Evolutionary conservation across 192 early-diverging fungal species (phyloP), one percentile per base, ranked within the genome.

Genomic region (Pecoramyces ruminantium): DNA sequence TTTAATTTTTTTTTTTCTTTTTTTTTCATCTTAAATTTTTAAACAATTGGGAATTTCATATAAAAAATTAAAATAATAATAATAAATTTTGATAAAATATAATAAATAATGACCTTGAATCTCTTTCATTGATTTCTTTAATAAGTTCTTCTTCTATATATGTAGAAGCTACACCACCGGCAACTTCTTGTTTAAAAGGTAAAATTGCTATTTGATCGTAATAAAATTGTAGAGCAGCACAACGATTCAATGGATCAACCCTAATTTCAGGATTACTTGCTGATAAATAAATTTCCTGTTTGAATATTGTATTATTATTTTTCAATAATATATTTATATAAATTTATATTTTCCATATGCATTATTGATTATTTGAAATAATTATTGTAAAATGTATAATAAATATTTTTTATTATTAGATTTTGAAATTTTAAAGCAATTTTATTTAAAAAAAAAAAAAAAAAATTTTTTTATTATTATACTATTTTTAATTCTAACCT

Each of bases 191-290:
- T 51, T 89, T 86, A 80, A 98, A 93, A 15, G 97, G 97, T 29
- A 99, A 84, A 18, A 99, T 90, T 1, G 96, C 97, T 12, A 99
- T 82, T 78, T 93, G 90, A 83, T 96, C 94, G 38, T 90, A 91
- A 84, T 96, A 99, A 79, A 99, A 94, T 30, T 91, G 88, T 83
- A 98, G 81, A 15, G 95, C 89, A 0, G 94, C 95, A 85, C 97
- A 99, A 67, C 97, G 89, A 78, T 91, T 89, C 58, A 93, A 92
- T 21, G 95, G 95, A 86, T 99, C 97, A 4, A 93, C 87, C 25
- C 89, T 88, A 21, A 94, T 85, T 29, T 87, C 86, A 15, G 95
- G 92, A 67, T 25, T 67, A 67, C 25, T 67, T 67, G 51, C 25
- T n/a, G 51, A 67, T 25, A 87, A 83, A 40, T 87, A 88, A 13